These are phyloP conservation scores for Blastocladiella emersonii DNA, from an alignment of 371 early-diverging fungal genomes.

Conservation along the genomic window DNA sequence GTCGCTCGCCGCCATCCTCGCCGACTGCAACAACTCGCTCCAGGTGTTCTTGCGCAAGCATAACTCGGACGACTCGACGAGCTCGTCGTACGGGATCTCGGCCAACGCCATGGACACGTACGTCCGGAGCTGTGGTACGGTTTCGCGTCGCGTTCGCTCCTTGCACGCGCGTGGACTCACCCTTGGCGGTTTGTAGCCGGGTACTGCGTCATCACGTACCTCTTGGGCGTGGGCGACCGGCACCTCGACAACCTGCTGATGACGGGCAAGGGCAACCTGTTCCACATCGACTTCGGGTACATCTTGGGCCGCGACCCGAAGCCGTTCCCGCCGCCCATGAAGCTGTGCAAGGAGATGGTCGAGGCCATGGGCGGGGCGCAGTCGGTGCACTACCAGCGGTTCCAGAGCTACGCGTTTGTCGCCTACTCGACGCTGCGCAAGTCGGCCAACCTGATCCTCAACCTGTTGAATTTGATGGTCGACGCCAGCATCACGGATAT, in stretches of 20 bases:
- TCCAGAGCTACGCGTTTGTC: slow-evolving; percentile 79
- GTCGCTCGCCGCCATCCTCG: slow-evolving; percentile 75
- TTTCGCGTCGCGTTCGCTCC: background rate
- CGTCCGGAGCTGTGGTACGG: slow-evolving; percentile 80
- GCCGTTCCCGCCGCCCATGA: slow-evolving; percentile 98
- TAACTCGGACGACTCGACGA: slow-evolving; percentile 36
- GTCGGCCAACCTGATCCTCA: slow-evolving; percentile 82
- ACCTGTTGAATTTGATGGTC: slow-evolving; percentile 89
- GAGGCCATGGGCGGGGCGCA: slow-evolving; percentile 93
- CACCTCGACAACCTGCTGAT: slow-evolving; percentile 93
- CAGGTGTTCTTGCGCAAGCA: slow-evolving; percentile 56
- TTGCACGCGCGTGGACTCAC: background rate
- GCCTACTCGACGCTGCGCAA: slow-evolving; percentile 85
- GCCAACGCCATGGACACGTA: slow-evolving; percentile 83
- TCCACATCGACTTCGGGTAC: slow-evolving; percentile 98
- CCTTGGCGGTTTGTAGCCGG: slow-evolving; percentile 45
- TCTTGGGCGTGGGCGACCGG: slow-evolving; percentile 98
- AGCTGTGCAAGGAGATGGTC: slow-evolving; percentile 96
- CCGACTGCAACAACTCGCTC: slow-evolving; percentile 68
- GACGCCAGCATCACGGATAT: slow-evolving; percentile 90
- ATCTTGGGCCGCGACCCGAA: slow-evolving; percentile 96
- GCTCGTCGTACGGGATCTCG: slow-evolving; percentile 47
- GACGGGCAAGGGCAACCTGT: slow-evolving; percentile 73
- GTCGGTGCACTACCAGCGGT: slow-evolving; percentile 64
- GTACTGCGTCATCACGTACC: slow-evolving; percentile 94